A percentile compares a stretch with the other conserved stretches of the same genome.
These are phyloP conservation scores for Acer negundo DNA, from an alignment of 345 rosid genomes.

Conservation along the genomic window DNA sequence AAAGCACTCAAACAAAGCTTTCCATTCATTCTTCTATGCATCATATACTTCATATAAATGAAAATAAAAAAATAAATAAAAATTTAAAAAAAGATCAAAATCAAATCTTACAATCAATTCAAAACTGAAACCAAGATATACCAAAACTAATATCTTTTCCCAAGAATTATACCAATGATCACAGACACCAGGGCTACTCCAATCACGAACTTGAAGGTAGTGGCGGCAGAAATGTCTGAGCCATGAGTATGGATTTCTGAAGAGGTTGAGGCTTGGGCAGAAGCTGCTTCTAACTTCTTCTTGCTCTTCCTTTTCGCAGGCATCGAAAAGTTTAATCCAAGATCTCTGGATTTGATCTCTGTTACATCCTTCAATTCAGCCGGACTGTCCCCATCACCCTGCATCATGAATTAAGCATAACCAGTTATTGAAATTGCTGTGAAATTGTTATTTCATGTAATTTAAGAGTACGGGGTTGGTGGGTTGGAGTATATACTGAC, in stretches of 20 bases:
- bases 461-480: too few species aligned
- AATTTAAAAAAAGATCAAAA: not conserved
- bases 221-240: conserved; percentile 36
- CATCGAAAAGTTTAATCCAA: conserved; percentile 51
- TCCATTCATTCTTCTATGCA: conserved; percentile 8
- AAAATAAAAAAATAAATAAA: too few species aligned
- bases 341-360: conserved; percentile 76
- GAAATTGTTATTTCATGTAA: too few species aligned
- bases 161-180: conserved; percentile 72
- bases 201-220: conserved; percentile 50
- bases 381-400: conserved; percentile 31
- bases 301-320: conserved; percentile 76
- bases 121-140: conserved; percentile 15
- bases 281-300: conserved; percentile 61
- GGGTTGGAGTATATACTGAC: conserved; percentile 38
- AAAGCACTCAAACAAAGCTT: conserved; percentile 22
- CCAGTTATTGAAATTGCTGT: conserved; percentile 6
- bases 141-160: conserved; percentile 66
- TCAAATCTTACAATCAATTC: not conserved
- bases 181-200: conserved; percentile 77
- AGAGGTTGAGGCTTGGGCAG: conserved; percentile 43
- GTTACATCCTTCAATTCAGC: conserved; percentile 30
- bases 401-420: conserved; percentile 22
- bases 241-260: conserved; percentile 34
- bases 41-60: not conserved